Percentiles rank a stretch among this genome's conserved stretches.
Conservation (phyloP, 2,329 filamentous ascomycete species). For the Aspergillus melleus region DNA sequence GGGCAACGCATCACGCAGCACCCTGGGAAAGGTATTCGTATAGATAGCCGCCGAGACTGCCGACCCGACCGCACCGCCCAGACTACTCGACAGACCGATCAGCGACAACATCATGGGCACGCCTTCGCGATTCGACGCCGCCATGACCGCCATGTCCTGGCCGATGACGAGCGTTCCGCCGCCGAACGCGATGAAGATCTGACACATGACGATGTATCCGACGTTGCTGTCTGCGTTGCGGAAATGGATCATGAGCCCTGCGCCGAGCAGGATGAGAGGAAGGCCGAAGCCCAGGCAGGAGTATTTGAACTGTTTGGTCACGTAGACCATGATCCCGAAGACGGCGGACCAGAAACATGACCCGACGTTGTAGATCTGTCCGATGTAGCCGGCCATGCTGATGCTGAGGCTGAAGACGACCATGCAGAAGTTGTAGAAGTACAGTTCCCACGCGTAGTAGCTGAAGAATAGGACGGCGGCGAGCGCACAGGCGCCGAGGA, state of each 20-base stretch:
- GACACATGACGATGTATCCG: slow-evolving; percentile 55
- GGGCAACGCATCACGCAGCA: slow-evolving; percentile 15
- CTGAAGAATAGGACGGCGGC: slow-evolving; percentile 49
- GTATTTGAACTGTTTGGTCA: slow-evolving; percentile 54
- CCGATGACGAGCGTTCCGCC: slow-evolving; percentile 56
- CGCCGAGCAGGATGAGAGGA: slow-evolving; percentile 52
- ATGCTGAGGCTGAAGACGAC: slow-evolving; percentile 51
- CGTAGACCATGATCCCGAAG: slow-evolving; percentile 52
- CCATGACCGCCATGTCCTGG: slow-evolving; percentile 60
- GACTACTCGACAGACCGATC: slow-evolving; percentile 31
- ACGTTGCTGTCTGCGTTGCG: slow-evolving; percentile 50
- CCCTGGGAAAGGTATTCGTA: slow-evolving; percentile 21
- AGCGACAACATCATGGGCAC: slow-evolving; percentile 49
- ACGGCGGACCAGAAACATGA: slow-evolving; percentile 53
- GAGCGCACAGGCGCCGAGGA: slow-evolving; percentile 54
- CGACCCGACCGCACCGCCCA: slow-evolving; percentile 36
- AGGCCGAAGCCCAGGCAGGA: slow-evolving; percentile 53
- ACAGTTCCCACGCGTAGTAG: slow-evolving; percentile 56
- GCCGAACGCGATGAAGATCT: slow-evolving; percentile 56
- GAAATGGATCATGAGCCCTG: slow-evolving; percentile 58
- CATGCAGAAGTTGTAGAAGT: slow-evolving; percentile 56
- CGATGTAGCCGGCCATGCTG: slow-evolving; percentile 47
- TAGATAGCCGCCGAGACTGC: slow-evolving; percentile 24
- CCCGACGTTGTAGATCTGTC: slow-evolving; percentile 55
- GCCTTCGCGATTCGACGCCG: slow-evolving; percentile 54